Evolutionary conservation across 2,329 filamentous ascomycete genomes (phyloP), one percentile per base, ranked within the genome.

Genomic region (Cladophialophora yegresii): DNA sequence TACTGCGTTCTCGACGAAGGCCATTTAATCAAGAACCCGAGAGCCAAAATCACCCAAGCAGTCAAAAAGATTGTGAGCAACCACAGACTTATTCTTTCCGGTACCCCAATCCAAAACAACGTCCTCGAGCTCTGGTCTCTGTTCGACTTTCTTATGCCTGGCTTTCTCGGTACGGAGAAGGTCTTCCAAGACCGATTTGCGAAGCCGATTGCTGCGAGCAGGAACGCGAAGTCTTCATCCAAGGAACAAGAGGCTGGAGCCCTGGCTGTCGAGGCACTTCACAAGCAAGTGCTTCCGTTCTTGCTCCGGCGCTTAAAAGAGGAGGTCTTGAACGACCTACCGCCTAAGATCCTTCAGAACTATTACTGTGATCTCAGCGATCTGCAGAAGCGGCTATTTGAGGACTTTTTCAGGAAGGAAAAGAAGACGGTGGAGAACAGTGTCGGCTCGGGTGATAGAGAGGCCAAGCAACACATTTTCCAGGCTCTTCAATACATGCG

Each of bases 401-500:
- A 98, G 51, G 93, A 98, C 74, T 99, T 99, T 75, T 90, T 88
- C 23, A 96, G 90, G 83, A 96, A 92, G 71, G 93, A 99, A 75
- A 89, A 92, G 73, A 96, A 92, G 77, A 90, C 91, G 68, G 85
- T 99, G 36, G 87, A 90, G 50, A 87, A 92, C 32, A 92, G 96
- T 74, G 92, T 93, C 12, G 88, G 89, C 13, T 88, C 87, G 30
- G 88, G 90, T 30, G 93, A 97, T 74, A 96, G 96, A 75, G 91
- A 96, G 67, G 89, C 92, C 70, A 99, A 99, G 77, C 91, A 96
- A 76, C 95, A 99, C 77, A 99, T 99, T 71, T 99, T 99, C 89
- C 93, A 98, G 76, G 95, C 96, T 3, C 80, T 99, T 51, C 96
- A 99, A 76, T 99, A 99, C 79, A 99, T 99, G 96, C 92, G 96